phyloP scores from a whole-genome alignment of 164 flowering plant species.

The Magnolia changhungtana region DNA sequence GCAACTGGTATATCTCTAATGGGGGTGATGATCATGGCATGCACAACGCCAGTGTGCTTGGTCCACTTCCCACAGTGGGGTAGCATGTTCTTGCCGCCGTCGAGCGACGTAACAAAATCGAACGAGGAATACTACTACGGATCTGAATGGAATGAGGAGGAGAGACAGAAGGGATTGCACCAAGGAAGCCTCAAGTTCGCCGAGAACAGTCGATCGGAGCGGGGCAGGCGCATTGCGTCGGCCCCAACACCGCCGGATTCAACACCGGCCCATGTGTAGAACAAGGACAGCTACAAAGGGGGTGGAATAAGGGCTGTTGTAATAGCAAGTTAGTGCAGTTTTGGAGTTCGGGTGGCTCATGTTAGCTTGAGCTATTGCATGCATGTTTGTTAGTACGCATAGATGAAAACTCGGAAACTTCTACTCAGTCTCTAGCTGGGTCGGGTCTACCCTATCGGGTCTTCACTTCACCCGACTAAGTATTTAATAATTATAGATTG shows the following conservation, averaged over 20 bases:
- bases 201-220: conserved; percentile 64
- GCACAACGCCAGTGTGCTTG: conserved; percentile 57
- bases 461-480: too few species aligned
- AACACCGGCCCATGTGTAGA: conserved; percentile 38
- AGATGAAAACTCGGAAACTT: too few species aligned
- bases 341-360: too few species aligned
- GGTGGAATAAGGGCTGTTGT: too few species aligned
- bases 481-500: too few species aligned
- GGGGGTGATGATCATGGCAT: conserved; percentile 63
- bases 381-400: too few species aligned
- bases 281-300: too few species aligned
- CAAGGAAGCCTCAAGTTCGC: conserved; percentile 61
- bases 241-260: conserved; percentile 49
- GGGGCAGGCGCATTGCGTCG: conserved; percentile 46
- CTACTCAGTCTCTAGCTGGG: too few species aligned
- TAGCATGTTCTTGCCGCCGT: conserved; percentile 67
- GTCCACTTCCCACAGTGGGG: conserved; percentile 89
- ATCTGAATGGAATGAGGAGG: conserved; percentile 64
- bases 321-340: too few species aligned
- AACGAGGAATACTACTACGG: conserved; percentile 53
- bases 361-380: too few species aligned
- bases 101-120: conserved; percentile 30
- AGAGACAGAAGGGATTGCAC: conserved; percentile 59
- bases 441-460: too few species aligned
- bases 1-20: conserved; percentile 50